Conservation (phyloP, 495 filamentous ascomycete species). For the Extremus antarcticus region DNA sequence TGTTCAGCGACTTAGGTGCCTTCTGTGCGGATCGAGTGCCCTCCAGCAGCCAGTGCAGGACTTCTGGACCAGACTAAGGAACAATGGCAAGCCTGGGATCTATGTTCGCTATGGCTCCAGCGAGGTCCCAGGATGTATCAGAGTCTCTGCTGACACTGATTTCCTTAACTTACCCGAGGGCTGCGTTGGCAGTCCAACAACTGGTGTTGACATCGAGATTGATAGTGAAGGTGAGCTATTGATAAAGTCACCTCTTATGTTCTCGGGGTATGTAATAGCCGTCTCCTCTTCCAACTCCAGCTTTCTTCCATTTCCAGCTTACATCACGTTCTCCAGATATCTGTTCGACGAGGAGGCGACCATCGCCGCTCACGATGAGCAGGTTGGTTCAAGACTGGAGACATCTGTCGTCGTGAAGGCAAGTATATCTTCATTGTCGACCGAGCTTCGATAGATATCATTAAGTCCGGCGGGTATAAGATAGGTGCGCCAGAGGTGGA, state of each 20-base stretch:
- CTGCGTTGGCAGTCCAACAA: neutral
- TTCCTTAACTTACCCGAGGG: neutral
- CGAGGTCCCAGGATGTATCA: neutral
- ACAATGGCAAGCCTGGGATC: conserved; percentile 17
- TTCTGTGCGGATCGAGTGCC: neutral
- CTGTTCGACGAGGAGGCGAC: conserved; percentile 30
- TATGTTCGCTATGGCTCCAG: neutral
- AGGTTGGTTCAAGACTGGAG: conserved; percentile 38
- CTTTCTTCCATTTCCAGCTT: too few species aligned
- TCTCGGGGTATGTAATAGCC: conserved; percentile 11
- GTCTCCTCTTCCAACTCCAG: too few species aligned
- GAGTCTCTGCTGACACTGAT: conserved; percentile 5
- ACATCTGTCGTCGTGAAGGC: conserved; percentile 33
- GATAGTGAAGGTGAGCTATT: conserved; percentile 30
- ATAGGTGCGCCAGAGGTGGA: conserved; percentile 36
- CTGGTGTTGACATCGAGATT: neutral
- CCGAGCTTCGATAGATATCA: conserved; percentile 35
- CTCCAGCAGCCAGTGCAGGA: conserved; percentile 15
- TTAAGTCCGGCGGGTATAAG: conserved; percentile 36
- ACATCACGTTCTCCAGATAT: conserved; percentile 23
- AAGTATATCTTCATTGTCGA: conserved; percentile 38
- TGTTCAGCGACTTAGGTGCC: neutral
- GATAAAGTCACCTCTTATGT: conserved; percentile 36
- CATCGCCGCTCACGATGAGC: conserved; percentile 28
- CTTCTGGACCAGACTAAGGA: conserved; percentile 32